Evolutionary conservation across 768 basidiomycete genomes (phyloP), one percentile per base, ranked within the genome.

Genomic region (Pilatotrama ljubarskyi): DNA sequence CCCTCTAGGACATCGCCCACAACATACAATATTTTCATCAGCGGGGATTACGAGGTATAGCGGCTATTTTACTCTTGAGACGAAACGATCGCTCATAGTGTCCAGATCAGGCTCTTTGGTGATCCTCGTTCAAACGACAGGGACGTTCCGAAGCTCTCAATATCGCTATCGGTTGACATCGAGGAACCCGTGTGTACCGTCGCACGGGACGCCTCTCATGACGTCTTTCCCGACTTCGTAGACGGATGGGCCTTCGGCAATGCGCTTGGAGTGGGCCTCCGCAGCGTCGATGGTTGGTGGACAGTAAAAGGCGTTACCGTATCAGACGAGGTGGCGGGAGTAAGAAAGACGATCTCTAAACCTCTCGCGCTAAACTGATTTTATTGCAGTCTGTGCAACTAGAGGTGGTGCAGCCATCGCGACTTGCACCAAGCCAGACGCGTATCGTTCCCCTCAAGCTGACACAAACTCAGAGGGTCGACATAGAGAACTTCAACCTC

Each of bases 21-120:
- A 18, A 76, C 68, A 17, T 94, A 91, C 65, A 80, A 87, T 52
- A 67, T 95, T 3, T 83, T 90, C 61, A 75, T 95, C 51, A 88
- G 89, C 67, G 91, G 87, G 9, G 86, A 92, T 62, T 95, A 94
- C 68, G 93, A 96, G 81, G 91, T 84, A 62, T 38, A 52, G 58
- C 29, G 13, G n/a, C 42, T 41, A 51, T 20, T 44, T 20, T 41
- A 38, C 61, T 35, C 44, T 32, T 17, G 6, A 35, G 36, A 5
- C 6, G 9, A 20, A 22, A 48, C 29, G 10, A 32, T 29, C 29
- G 20, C 32, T 59, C 22, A 42, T 15, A 26, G 40, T 36, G 25
- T 43, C 41, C 35, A 93, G 88, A 91, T 94, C 57, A 79, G 93
- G 62, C 78, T 94, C 47, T 95, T 93, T 69, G 92, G 92, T 7